Base-by-base conservation (phyloP, 148 eudicot genomes). In the Silene latifolia region DNA sequence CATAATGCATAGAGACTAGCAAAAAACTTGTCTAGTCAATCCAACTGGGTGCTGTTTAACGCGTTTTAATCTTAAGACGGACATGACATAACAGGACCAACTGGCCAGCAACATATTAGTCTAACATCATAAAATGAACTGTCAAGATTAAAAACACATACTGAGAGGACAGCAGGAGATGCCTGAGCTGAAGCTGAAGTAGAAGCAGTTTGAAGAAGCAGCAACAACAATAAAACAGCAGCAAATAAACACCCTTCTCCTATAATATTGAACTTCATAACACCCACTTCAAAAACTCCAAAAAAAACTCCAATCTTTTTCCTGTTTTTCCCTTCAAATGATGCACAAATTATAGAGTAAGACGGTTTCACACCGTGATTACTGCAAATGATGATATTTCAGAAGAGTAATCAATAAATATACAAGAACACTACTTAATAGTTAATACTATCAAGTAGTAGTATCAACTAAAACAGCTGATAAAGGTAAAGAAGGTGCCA, bases 91-190 rank as follows among this genome's bases (percentile, higher is more conserved):
- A n/a, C n/a, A n/a, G n/a, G n/a, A n/a, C n/a, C n/a, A n/a, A n/a
- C n/a, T n/a, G n/a, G n/a, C n/a, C n/a, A n/a, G n/a, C 44, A 58
- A 32, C 32, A 78, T 86, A 64, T 86, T 60, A 60, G 3, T 60
- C 17, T 7, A 12, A 11, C 14, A 11, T 48, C 53, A 48, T 48
- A 48, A 44, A 35, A 76, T 46, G n/a, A 79, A 60, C 75, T 3
- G 7, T 42, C 48, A 39, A 39, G 44, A 42, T 53, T 10, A 67
- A 68, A 64, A 57, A 48, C 18, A 80, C 87, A 57, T 88, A 93
- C 98, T 83, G 90, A 84, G 39, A 82, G 59, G 10, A 78, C 44
- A 63, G 96, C 76, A 57, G 97, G 83, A 25, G 87, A 88, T 67
- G 85, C 85, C 73, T 89, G 83, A 81, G 80, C 79, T 60, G 88